Evolutionary conservation across 495 filamentous ascomycete species (phyloP).

Genomic region (Penicillium lividum): DNA sequence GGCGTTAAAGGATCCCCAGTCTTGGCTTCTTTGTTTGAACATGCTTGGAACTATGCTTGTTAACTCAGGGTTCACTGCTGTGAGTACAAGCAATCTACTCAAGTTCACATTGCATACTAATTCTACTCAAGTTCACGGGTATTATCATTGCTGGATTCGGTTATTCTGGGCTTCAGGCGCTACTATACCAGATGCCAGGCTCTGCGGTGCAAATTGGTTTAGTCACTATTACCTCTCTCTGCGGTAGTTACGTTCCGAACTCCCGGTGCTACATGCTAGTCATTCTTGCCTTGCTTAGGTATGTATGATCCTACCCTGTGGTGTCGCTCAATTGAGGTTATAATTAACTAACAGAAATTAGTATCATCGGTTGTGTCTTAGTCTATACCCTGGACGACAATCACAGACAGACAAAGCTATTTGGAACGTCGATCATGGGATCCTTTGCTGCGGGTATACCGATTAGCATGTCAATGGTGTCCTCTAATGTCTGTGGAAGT

Average conservation of each 20-base stretch:
- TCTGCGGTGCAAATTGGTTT: not conserved
- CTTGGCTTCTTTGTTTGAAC: not conserved
- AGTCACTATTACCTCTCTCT: not conserved
- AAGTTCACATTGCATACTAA: not conserved
- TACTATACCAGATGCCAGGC: not conserved
- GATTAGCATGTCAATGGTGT: not conserved
- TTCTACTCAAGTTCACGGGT: not conserved
- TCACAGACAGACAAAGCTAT: not conserved
- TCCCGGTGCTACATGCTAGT: not conserved
- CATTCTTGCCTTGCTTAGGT: not conserved
- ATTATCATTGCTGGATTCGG: not conserved
- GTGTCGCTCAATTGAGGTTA: not conserved
- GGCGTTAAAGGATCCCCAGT: not conserved
- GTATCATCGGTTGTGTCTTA: not conserved
- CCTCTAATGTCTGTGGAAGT: not conserved
- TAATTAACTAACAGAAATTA: not conserved
- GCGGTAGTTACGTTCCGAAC: not conserved
- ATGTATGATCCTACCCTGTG: not conserved
- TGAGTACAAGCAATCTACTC: not conserved
- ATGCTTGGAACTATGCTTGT: not conserved
- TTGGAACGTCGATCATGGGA: not conserved
- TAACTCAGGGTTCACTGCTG: not conserved
- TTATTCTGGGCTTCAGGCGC: not conserved
- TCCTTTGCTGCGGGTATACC: not conserved
- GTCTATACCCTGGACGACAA: not conserved